Evolutionary conservation across 2,329 filamentous ascomycete genomes (phyloP).

Genomic region (Oidium heveae): DNA sequence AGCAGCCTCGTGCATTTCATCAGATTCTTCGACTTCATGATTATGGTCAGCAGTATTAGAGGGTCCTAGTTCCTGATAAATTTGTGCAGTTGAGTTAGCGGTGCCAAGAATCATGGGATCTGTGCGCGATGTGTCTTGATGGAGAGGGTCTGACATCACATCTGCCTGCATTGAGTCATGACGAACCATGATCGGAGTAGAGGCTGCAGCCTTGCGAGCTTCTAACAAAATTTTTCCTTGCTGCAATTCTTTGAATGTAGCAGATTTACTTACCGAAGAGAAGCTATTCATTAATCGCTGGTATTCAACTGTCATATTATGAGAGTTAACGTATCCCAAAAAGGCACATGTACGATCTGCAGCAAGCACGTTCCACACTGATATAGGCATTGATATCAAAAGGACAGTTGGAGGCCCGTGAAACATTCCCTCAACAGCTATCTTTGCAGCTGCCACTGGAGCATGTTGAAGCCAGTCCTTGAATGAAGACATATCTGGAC

Average conservation of each 20-base stretch:
- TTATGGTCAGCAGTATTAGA: conserved; percentile 14
- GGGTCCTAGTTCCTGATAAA: conserved; percentile 9
- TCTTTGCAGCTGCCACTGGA: conserved; percentile 28
- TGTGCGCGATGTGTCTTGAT: conserved; percentile 7
- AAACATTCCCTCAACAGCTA: conserved; percentile 42
- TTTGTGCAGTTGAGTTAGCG: conserved; percentile 8
- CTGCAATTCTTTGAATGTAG: conserved; percentile 27
- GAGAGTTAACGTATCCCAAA: conserved; percentile 37
- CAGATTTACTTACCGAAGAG: conserved; percentile 16
- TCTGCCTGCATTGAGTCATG: conserved; percentile 15
- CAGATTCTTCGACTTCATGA: conserved; percentile 33
- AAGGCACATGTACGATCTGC: conserved; percentile 42
- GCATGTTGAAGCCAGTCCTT: conserved; percentile 39
- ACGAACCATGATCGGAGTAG: conserved; percentile 16
- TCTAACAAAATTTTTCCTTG: conserved; percentile 30
- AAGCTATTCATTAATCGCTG: conserved; percentile 26
- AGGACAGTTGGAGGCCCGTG: conserved; percentile 40
- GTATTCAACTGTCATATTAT: conserved; percentile 41
- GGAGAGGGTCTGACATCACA: conserved; percentile 2
- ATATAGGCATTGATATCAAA: conserved; percentile 37
- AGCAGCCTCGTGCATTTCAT: conserved; percentile 42
- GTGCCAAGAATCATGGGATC: conserved; percentile 10
- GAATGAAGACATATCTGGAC: conserved; percentile 38
- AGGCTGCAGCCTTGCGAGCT: conserved; percentile 14
- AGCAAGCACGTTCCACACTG: conserved; percentile 37